phyloP scores from a whole-genome alignment of 2,329 filamentous ascomycete species.

The Teratosphaeriaceae sp. region DNA sequence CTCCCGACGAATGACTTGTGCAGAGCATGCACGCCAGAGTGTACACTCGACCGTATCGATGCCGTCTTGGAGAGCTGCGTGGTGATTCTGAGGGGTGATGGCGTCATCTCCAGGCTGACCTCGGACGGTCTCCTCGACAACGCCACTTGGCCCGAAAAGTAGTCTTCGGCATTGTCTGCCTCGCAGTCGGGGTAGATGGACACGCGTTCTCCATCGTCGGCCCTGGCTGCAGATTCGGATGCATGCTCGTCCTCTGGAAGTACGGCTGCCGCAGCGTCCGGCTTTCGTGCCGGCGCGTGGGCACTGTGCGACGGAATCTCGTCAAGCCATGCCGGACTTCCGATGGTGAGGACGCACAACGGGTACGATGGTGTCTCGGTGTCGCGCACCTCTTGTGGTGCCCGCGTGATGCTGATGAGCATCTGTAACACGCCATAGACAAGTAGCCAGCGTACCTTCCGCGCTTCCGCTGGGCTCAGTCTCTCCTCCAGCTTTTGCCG shows the following conservation, averaged over 20 bases:
- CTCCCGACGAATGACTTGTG: constrained; percentile 25
- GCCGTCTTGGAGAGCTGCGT: constrained; percentile 24
- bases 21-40: constrained; percentile 17
- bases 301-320: neutral
- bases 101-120: constrained; percentile 13
- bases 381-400: constrained; percentile 56
- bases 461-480: constrained; percentile 57
- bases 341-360: constrained; percentile 43
- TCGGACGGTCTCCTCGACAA: constrained; percentile 15
- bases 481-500: constrained; percentile 54
- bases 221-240: constrained; percentile 12
- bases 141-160: constrained; percentile 23
- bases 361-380: constrained; percentile 52
- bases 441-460: constrained; percentile 72
- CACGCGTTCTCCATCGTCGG: constrained; percentile 19
- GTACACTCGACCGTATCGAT: constrained; percentile 31
- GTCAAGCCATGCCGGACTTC: constrained; percentile 34
- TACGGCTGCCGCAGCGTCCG: neutral
- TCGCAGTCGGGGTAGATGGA: constrained; percentile 43
- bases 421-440: constrained; percentile 69
- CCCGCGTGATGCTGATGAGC: constrained; percentile 56
- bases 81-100: constrained; percentile 13
- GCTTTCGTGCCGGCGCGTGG: neutral
- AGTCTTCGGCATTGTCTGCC: constrained; percentile 32
- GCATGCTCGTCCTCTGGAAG: neutral